phyloP scores from a whole-genome alignment of 192 early-diverging fungal genomes.

The Polychytrium aggregatum region DNA sequence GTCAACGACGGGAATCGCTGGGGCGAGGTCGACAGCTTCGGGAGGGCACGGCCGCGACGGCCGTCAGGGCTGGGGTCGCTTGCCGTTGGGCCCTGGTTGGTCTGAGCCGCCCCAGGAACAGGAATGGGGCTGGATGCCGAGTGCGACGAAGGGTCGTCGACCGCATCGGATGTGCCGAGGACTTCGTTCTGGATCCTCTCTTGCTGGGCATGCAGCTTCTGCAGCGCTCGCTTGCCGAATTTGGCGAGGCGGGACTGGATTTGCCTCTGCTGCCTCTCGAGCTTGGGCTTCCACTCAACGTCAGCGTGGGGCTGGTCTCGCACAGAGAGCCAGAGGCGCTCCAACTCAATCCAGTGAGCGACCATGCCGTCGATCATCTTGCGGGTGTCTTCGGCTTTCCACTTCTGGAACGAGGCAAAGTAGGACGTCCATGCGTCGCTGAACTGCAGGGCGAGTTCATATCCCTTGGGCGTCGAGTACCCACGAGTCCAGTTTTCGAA shows the following conservation, averaged over 20 bases:
- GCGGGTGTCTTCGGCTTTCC: constrained; percentile 56
- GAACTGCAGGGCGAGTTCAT: constrained; percentile 21
- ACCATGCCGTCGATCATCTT: constrained; percentile 53
- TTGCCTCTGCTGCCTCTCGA: constrained; percentile 48
- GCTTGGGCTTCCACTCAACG: constrained; percentile 42
- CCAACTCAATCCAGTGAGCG: constrained; percentile 56
- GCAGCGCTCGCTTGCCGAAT: constrained; percentile 26
- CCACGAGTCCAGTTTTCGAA: constrained; percentile 25
- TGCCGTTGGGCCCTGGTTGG: no score
- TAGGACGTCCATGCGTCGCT: constrained; percentile 43
- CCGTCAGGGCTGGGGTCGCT: no score
- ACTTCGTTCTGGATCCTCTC: no score
- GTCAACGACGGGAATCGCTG: constrained; percentile 22
- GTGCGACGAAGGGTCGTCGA: no score
- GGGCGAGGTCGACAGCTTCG: constrained; percentile 21
- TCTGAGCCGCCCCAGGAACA: no score
- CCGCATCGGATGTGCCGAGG: no score
- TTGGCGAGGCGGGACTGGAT: constrained; percentile 27
- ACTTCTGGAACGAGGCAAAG: constrained; percentile 53
- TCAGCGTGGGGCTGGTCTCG: constrained; percentile 37
- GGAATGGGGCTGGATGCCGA: no score
- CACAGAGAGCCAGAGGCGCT: constrained; percentile 50
- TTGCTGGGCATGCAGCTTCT: not conserved
- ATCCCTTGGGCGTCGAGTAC: not conserved
- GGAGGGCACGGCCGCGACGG: no score